These are phyloP conservation scores for Chytriomyces confervae DNA, from an alignment of 192 early-diverging fungal genomes.

Conservation along the genomic window DNA sequence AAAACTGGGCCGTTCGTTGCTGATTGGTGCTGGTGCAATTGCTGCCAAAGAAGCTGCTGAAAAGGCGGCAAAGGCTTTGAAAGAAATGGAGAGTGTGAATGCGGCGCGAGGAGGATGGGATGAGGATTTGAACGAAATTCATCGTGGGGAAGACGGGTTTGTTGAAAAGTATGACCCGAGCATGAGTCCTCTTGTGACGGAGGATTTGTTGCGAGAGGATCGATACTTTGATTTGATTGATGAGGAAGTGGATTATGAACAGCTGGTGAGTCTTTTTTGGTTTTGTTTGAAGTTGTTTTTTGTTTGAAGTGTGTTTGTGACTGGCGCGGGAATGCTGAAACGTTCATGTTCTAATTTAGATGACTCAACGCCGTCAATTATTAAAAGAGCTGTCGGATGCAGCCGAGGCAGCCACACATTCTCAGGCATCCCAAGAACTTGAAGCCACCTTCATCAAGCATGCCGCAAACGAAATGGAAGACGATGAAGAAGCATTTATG, in stretches of 20 bases:
- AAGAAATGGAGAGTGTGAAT: constrained; percentile 56
- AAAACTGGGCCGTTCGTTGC: constrained; percentile 35
- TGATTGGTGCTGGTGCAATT: constrained; percentile 37
- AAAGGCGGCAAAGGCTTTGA: constrained; percentile 56
- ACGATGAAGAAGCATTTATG: constrained; percentile 80
- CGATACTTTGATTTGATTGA: constrained; percentile 60
- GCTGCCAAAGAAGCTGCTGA: constrained; percentile 47
- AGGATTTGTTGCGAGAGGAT: constrained; percentile 61
- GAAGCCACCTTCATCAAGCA: constrained; percentile 60
- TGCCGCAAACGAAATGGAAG: constrained; percentile 74
- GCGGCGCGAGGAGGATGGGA: constrained; percentile 37
- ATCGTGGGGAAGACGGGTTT: constrained; percentile 25
- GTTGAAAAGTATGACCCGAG: constrained; percentile 60
- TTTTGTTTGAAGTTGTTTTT: background rate
- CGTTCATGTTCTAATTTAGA: background rate
- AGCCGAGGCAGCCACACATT: constrained; percentile 18
- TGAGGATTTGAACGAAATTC: constrained; percentile 26
- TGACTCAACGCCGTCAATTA: constrained; percentile 22
- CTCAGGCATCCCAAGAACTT: constrained; percentile 17
- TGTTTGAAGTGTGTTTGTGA: background rate
- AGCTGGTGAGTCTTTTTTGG: constrained; percentile 57
- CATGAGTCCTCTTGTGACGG: constrained; percentile 69
- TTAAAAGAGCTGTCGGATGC: constrained; percentile 28
- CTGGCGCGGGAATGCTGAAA: background rate
- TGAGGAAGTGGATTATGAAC: constrained; percentile 63